Evolutionary conservation across 1,284 basidiomycete species (phyloP), one percentile per base, ranked within the genome.

Genomic region (Nidula niveotomentosa): DNA sequence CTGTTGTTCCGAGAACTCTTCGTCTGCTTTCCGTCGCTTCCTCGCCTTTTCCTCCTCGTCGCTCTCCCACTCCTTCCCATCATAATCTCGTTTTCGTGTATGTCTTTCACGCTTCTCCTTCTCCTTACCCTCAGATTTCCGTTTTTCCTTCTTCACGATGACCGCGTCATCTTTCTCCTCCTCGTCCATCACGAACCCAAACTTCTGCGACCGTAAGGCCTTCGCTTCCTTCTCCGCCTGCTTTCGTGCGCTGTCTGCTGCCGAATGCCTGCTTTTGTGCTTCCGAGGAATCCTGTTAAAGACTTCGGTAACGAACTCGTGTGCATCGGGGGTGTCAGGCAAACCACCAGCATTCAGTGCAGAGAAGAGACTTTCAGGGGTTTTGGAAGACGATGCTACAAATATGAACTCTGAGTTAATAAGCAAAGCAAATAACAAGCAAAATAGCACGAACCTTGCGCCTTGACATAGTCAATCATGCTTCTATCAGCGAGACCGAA

Each of bases 381-480:
- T 86, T 69, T 95, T 94, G 53, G 94, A 83, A 41, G 88, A 87
- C 5, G 89, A 83, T 13, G 94, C 94, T 91, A 63, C 6, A 55
- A 46, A 49, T 53, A 15, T 17, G 51, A 43, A 44, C 41, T 65
- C 9, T 46, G 12, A 46, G 45, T 23, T 15, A 3, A 15, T 3
- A 13, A 23, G 12, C n/a, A 10, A 15, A 15, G n/a, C 4, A 23
- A 4, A 23, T 46, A 60, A 43, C 36, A 18, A 36, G 46, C 4
- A 52, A 49, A 49, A 10, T 35, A 18, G n/a, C 10, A 72, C 84
- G 52, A 58, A 90, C 92, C 92, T 70, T 89, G 85, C 48, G 92
- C 91, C 70, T 92, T 77, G 35, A 96, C 88, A 72, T 88, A 96
- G 75, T 93, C 89, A 61, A 93, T 84, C 56, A 90, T 91, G 59